Conservation (phyloP, 2,329 filamentous ascomycete genomes). For the Xylaria digitata region DNA sequence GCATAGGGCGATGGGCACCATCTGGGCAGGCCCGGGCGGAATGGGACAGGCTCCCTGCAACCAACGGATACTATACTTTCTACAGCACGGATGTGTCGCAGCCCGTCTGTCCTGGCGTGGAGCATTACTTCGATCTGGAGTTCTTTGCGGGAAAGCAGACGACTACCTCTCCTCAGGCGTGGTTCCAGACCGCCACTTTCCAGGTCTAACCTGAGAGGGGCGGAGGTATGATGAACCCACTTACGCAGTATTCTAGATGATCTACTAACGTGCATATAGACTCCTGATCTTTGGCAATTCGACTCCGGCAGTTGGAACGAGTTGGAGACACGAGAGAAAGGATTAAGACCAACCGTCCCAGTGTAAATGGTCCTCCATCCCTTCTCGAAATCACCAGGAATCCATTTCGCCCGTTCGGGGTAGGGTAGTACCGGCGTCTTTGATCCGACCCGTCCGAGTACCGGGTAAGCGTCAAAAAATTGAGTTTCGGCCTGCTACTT, state of each 20-base stretch:
- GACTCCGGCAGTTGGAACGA: background rate
- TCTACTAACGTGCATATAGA: background rate
- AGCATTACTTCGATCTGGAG: conserved; percentile 14
- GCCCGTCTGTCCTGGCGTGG: background rate
- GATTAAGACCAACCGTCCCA: no score
- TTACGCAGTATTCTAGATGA: background rate
- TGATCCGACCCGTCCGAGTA: background rate
- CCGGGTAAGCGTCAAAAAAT: background rate
- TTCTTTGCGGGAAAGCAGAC: conserved; percentile 14
- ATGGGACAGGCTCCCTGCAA: conserved; percentile 16
- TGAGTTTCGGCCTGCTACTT: background rate
- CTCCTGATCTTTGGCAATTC: no score
- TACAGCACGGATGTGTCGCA: background rate
- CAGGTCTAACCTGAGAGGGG: background rate
- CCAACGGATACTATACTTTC: conserved; percentile 15
- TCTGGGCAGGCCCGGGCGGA: background rate
- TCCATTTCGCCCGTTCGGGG: background rate
- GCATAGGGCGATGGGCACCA: conserved; percentile 4
- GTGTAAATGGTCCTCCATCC: background rate
- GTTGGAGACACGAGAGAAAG: no score
- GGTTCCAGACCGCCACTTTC: conserved; percentile 11
- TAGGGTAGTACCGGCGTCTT: background rate
- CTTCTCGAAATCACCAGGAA: background rate
- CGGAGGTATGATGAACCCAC: background rate
- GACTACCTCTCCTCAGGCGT: background rate